phyloP scores from a whole-genome alignment of 352 stramenopile species.

The Phytopythium aichiense region DNA sequence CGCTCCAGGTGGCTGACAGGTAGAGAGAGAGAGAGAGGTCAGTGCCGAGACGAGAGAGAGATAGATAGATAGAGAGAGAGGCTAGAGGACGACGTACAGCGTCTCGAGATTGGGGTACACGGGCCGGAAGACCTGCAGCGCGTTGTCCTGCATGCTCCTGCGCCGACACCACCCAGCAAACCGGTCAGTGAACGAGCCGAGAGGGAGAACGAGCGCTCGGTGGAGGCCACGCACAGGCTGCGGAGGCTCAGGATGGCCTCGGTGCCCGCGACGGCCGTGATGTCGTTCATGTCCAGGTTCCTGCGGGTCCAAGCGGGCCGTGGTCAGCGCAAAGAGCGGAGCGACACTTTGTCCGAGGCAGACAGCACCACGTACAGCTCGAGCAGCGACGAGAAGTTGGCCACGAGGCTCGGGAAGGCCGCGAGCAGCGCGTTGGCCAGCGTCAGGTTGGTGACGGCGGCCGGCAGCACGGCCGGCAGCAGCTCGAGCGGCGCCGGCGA shows the following conservation, averaged over 20 bases:
- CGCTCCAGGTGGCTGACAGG: slow-evolving; percentile 31
- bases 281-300: slow-evolving; percentile 28
- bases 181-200: not conserved
- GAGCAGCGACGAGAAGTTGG: slow-evolving; percentile 30
- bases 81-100: slow-evolving; percentile 27
- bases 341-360: too few relatives aligned
- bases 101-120: slow-evolving; percentile 52
- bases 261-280: slow-evolving; percentile 24
- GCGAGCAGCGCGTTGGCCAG: slow-evolving; percentile 28
- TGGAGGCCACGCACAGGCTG: slow-evolving; percentile 32
- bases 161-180: not conserved
- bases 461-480: slow-evolving; percentile 19
- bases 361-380: slow-evolving; percentile 15
- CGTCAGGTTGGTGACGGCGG: slow-evolving; percentile 17
- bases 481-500: slow-evolving; percentile 15
- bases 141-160: slow-evolving; percentile 51
- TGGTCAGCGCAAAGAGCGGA: not conserved
- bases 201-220: not conserved
- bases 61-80: not conserved
- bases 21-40: not conserved
- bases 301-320: slow-evolving; percentile 9
- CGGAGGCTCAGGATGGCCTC: slow-evolving; percentile 33
- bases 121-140: slow-evolving; percentile 38
- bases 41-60: not conserved
- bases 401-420: slow-evolving; percentile 22